Evolutionary conservation across 2,329 filamentous ascomycete genomes (phyloP).

Genomic region (Alternaria metachromatica): DNA sequence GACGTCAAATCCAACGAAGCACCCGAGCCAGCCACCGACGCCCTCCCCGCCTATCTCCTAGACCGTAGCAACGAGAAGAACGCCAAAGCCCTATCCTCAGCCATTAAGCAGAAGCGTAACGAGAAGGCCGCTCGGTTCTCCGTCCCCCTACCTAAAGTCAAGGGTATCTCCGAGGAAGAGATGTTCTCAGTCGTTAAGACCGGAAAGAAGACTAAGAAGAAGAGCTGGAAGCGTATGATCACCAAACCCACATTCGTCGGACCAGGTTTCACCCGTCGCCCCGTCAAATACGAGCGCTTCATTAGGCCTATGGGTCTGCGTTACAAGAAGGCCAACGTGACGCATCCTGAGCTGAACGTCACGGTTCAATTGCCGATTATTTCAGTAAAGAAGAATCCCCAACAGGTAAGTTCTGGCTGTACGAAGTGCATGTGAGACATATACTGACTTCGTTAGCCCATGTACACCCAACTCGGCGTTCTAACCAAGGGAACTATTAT

Average conservation of each 20-base stretch:
- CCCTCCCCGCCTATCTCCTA: conserved; percentile 90
- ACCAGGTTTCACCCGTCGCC: conserved; percentile 84
- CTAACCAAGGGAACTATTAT: conserved; percentile 61
- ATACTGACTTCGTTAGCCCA: conserved; percentile 57
- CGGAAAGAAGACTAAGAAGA: conserved; percentile 83
- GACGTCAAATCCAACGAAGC: conserved; percentile 83
- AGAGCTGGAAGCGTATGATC: conserved; percentile 77
- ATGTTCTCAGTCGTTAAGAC: conserved; percentile 97
- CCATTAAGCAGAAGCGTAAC: conserved; percentile 92
- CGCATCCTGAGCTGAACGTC: conserved; percentile 79
- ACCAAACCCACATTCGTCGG: conserved; percentile 91
- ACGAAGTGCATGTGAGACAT: neutral
- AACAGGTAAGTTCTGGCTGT: conserved; percentile 52
- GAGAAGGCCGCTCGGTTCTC: conserved; percentile 91
- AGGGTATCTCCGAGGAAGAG: conserved; percentile 92
- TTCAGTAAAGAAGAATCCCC: conserved; percentile 81
- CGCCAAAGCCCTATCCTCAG: conserved; percentile 77
- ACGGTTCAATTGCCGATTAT: conserved; percentile 78
- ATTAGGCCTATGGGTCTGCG: conserved; percentile 67
- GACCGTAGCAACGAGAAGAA: conserved; percentile 76
- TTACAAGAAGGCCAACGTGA: conserved; percentile 78
- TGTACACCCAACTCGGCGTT: conserved; percentile 92
- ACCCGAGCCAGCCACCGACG: conserved; percentile 78
- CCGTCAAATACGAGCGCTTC: conserved; percentile 72
- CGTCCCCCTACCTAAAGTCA: conserved; percentile 91